Evolutionary conservation across 1,139 yeast species (phyloP), one percentile per base, ranked within the genome.

Genomic region (Zygotorulaspora mrakii): DNA sequence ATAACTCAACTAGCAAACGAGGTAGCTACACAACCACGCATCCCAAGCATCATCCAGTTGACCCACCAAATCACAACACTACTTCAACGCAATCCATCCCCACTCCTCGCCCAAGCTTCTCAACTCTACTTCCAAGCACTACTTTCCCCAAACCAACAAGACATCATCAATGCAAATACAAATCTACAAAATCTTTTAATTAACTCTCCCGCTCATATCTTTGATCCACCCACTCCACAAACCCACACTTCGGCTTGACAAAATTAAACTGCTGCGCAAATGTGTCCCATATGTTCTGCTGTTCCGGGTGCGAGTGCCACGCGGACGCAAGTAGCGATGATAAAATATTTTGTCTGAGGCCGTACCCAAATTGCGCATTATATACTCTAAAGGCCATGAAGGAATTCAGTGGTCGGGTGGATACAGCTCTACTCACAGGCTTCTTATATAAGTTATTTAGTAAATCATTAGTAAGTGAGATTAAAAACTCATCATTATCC

Each of bases 201-300:
- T 29, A 40, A 40, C 43, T 40, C 43, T 40, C 43, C 43, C 43
- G 43, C 43, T 40, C 44, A 40, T 40, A 40, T 40, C 44, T 40
- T 40, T 40, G 44, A 40, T 40, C 44, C 44, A 40, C 44, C 44
- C 44, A 42, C 45, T 42, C 45, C 45, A 42, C 45, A 42, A 42
- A 42, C 45, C 45, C 45, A 42, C 45, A 42, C 42, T 42, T 42
- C 42, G 42, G 45, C 45, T 42, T 42, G 45, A 42, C 45, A 42
- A 42, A 42, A 42, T 42, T 42, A 42, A 42, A 42, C 45, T 42
- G 45, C 42, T 42, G 45, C 45, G 45, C 38, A 34, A 41, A 41
- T 13, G 33, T n/a, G 40, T 37, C 40, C 39, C 33, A 37, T 37
- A 39, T 35, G 12, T 35, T 35, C 27, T 39, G 42, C 21, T 39